Percentiles rank a stretch among this genome's conserved stretches.
phyloP scores from a whole-genome alignment of 2,329 filamentous ascomycete species.

The Tolypocladium sp. region DNA sequence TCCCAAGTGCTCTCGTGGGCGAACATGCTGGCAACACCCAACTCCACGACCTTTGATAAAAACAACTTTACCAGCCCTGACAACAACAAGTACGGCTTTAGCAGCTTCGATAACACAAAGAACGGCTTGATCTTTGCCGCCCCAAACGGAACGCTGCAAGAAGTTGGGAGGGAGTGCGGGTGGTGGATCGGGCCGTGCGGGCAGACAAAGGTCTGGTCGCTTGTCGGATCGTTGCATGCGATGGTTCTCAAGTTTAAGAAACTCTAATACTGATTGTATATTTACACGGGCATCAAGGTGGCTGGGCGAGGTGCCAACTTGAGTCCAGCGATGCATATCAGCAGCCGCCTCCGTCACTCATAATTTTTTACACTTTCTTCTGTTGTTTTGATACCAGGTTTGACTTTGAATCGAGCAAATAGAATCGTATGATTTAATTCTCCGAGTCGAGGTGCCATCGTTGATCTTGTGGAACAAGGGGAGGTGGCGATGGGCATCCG shows the following conservation, averaged over 20 bases:
- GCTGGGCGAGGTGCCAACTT: background rate
- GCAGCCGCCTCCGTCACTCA: background rate
- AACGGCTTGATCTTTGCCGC: background rate
- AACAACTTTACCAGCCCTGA: background rate
- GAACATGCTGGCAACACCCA: background rate
- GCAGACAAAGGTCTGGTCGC: background rate
- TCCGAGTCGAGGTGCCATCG: too few relatives aligned
- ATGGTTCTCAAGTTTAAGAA: background rate
- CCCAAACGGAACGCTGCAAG: background rate
- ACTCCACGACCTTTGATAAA: too few relatives aligned
- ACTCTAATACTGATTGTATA: background rate
- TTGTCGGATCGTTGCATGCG: background rate
- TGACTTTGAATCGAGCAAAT: background rate
- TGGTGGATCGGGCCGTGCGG: slow-evolving; percentile 1
- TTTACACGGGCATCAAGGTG: background rate
- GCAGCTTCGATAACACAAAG: background rate
- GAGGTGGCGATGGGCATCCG: background rate
- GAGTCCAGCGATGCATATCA: too few relatives aligned
- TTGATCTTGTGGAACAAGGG: background rate
- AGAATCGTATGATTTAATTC: background rate
- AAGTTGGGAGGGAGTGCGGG: background rate
- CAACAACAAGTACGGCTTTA: background rate
- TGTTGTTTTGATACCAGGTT: background rate
- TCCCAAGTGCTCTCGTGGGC: background rate
- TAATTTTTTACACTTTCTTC: background rate